These are phyloP conservation scores for Aschersonia sp. DNA, from an alignment of 2,329 filamentous ascomycete species.

Conservation along the genomic window DNA sequence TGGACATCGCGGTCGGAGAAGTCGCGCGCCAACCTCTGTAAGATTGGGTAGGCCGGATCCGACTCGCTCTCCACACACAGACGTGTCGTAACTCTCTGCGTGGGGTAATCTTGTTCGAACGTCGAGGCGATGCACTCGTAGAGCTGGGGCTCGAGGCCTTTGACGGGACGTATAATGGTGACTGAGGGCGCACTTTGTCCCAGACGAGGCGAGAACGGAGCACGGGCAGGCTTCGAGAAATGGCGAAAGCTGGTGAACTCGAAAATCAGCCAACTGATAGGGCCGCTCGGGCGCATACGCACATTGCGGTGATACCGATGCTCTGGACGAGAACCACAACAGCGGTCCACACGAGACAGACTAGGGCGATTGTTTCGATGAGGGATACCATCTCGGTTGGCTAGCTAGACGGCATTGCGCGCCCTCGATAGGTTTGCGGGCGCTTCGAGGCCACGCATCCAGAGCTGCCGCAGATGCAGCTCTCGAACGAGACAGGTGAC, in stretches of 20 bases:
- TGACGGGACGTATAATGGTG: conserved; percentile 85
- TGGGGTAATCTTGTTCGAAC: conserved; percentile 71
- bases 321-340: conserved; percentile 37
- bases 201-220: conserved; percentile 36
- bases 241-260: conserved; percentile 28
- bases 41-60: conserved; percentile 65
- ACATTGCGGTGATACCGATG: conserved; percentile 44
- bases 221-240: conserved; percentile 34
- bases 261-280: not conserved
- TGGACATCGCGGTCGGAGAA: conserved; percentile 58
- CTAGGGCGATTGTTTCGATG: conserved; percentile 25
- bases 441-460: not conserved
- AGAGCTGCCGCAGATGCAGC: not conserved
- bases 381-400: conserved; percentile 12
- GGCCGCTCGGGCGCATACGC: not conserved
- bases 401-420: conserved; percentile 3
- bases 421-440: not conserved
- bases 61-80: conserved; percentile 64
- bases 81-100: conserved; percentile 59
- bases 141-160: conserved; percentile 77
- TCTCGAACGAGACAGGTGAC: not conserved
- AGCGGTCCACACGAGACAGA: conserved; percentile 37
- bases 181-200: conserved; percentile 54
- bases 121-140: conserved; percentile 87
- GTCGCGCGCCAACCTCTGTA: conserved; percentile 57